These are phyloP conservation scores for Leccinum pellstonianum DNA, from an alignment of 768 basidiomycete genomes.

Conservation along the genomic window DNA sequence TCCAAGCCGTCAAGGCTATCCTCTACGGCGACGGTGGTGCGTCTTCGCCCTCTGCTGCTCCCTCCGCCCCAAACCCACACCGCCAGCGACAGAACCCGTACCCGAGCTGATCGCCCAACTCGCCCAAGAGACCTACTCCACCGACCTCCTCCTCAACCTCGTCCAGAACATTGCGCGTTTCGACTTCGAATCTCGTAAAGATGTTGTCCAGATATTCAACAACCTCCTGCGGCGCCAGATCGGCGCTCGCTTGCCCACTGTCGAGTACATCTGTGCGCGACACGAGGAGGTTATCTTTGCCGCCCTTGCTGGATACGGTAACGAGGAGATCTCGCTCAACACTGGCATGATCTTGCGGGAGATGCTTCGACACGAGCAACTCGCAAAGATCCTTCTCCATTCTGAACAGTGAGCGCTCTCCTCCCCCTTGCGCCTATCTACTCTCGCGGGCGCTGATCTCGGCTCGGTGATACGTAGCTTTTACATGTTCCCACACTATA, in stretches of 20 bases:
- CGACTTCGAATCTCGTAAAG: constrained; percentile 92
- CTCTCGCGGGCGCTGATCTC: not conserved
- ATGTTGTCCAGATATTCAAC: constrained; percentile 86
- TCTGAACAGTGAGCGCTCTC: constrained; percentile 81
- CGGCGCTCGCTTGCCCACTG: constrained; percentile 91
- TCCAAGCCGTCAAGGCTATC: constrained; percentile 87
- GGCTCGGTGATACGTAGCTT: constrained; percentile 1
- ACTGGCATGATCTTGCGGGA: constrained; percentile 98
- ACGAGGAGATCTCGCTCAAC: constrained; percentile 94
- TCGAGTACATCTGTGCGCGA: constrained; percentile 84
- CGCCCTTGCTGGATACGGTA: constrained; percentile 87
- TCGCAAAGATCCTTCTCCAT: constrained; percentile 86
- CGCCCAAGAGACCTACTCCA: constrained; percentile 92
- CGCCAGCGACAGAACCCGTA: constrained; percentile 58
- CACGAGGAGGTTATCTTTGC: constrained; percentile 78
- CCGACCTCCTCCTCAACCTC: constrained; percentile 79
- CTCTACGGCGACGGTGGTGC: constrained; percentile 86
- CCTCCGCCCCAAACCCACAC: constrained; percentile 4
- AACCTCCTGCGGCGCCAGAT: constrained; percentile 89
- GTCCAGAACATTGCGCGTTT: constrained; percentile 81
- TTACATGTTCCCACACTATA: constrained; percentile 93
- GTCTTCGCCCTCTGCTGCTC: constrained; percentile 21
- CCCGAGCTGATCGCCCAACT: constrained; percentile 93
- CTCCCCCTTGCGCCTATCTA: not conserved
- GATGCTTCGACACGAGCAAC: constrained; percentile 90